Evolutionary conservation across 345 rosid genomes (phyloP), one percentile per base, ranked within the genome.

Genomic region (Carallia brachiata): DNA sequence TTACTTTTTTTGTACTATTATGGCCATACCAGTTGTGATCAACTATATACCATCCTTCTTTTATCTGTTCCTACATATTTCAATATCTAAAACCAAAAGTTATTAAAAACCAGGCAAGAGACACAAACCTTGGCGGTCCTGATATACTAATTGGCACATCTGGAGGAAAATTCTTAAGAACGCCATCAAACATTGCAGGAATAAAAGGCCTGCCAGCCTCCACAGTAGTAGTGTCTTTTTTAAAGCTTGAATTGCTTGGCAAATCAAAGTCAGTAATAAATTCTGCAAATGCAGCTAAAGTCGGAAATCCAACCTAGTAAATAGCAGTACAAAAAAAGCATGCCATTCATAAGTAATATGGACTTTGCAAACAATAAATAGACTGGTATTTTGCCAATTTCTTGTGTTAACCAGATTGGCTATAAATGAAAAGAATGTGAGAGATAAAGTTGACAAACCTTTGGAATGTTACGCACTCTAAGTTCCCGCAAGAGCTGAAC

Each of bases 131-230:
- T 71, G 93, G 94, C 67, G 97, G 75, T 70, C 94, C 90, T 28
- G 91, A 86, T 73, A 85, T 81, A 84, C 87, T 76, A 85, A 69
- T 85, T 63, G 87, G 90, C 70, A 92, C 89, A 81, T 92, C 96
- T 19, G 98, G 98, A 52, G 96, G 86, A 79, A 95, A 95, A 23
- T 77, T 81, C 74, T 82, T 83, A 65, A 95, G 93, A 64, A 95
- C 91, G 18, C 68, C 83, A 78, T 87, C 97, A 79, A 92, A 95
- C 98, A 95, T 88, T 65, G 85, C 75, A 66, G 97, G 98, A 69
- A 81, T 83, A 66, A 84, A 82, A 61, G 99, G 94, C 85, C 80
- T 84, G 64, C 94, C 94, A 61, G 86, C 82, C 75, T 91, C 94
- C 66, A 87, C 63, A 62, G 69, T 53, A 6, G 81, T 40, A 6